Evolutionary conservation across 2,329 filamentous ascomycete genomes (phyloP), one percentile per base, ranked within the genome.

Genomic region (Fusarium sp.): DNA sequence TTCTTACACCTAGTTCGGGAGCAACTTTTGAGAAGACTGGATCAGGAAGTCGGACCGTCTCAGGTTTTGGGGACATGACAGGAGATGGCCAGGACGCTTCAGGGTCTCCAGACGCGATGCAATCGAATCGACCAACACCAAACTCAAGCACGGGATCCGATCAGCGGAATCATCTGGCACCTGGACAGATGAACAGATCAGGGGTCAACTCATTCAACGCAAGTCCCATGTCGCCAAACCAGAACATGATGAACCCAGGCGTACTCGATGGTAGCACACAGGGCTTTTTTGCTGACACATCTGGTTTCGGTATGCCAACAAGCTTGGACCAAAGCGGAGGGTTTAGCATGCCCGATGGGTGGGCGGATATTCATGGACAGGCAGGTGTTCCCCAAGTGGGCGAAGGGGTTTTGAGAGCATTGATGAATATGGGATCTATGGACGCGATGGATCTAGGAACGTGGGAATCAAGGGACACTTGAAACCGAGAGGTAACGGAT

Each of bases 381-480:
- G 77, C 81, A 10, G 84, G 82, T 11, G 85, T 89, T 80, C 85
- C 86, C 22, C 86, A 86, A 8, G 84, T 88, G 16, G 84, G 86
- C 0, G 87, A 90, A 51, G 87, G 87, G 0, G 83, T 90, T 45
- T 77, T 90, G 49, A 81, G 86, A 61, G 84, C 86, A 11, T 78
- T 90, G 59, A 87, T 89, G 84, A 86, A 84, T 58, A 85, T 89
- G 80, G 85, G 85, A 10, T 82, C 87, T 0, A 88, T 90, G 83
- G 88, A 90, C 69, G 84, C 85, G 14, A 88, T 90, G 85, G 87
- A 88, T 69, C 78, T 87, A 62, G 81, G 80, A 18, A 78, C 81
- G 32, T 87, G 86, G 86, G 84, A 86, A 61, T 70, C 77, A 25
- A 75, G 73, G 9, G 76, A 79, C 43, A 73, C 77, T 75, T 71